Conservation (phyloP, 2,329 filamentous ascomycete genomes). For the Amauroascus verrucosus region DNA sequence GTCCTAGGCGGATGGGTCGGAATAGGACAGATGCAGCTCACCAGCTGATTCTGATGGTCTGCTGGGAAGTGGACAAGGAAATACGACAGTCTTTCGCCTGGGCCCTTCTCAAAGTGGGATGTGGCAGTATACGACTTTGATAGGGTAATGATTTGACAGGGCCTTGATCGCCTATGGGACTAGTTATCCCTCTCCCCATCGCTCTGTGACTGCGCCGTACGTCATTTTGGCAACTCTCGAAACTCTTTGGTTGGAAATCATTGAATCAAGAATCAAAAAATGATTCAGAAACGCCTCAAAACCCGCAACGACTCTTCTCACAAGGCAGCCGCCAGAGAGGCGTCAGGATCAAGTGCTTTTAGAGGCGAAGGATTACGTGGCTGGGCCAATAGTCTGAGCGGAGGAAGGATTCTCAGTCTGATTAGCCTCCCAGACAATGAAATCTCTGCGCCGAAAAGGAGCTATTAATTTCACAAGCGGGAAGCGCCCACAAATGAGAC, state of each 20-base stretch:
- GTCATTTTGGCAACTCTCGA: too few relatives aligned
- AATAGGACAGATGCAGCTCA: neutral
- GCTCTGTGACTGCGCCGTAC: too few relatives aligned
- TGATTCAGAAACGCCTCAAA: neutral
- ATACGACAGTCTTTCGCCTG: too few relatives aligned
- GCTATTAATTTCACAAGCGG: neutral
- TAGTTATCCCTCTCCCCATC: too few relatives aligned
- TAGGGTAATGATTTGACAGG: neutral
- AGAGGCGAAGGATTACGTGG: neutral
- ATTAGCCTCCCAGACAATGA: neutral
- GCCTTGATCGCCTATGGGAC: too few relatives aligned
- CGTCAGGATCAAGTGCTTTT: neutral
- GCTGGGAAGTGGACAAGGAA: neutral
- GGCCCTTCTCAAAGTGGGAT: too few relatives aligned
- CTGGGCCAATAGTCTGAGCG: neutral
- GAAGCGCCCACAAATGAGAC: slow-evolving; percentile 8
- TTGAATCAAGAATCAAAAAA: too few relatives aligned
- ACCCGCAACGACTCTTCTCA: neutral
- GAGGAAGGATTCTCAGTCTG: neutral
- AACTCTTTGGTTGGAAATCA: too few relatives aligned
- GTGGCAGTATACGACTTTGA: too few relatives aligned
- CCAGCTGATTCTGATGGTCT: neutral
- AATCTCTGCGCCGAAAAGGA: neutral
- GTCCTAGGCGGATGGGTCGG: neutral
- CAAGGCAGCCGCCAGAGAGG: neutral